These are phyloP conservation scores for Pseudonectria buxi DNA, from an alignment of 2,329 filamentous ascomycete species.

Conservation along the genomic window DNA sequence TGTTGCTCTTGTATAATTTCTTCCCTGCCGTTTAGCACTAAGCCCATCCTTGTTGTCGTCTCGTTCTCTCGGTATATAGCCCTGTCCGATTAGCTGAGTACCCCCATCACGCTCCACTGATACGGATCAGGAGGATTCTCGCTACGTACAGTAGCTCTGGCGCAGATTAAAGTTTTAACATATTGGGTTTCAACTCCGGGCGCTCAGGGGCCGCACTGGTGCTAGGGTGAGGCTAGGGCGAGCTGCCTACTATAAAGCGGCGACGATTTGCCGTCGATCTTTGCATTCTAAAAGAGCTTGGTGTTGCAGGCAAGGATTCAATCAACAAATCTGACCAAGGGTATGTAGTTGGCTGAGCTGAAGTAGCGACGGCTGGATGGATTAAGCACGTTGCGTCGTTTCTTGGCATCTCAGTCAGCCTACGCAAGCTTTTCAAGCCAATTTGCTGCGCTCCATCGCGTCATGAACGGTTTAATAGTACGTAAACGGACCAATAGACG, in stretches of 20 bases:
- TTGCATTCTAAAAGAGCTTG: neutral
- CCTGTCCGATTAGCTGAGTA: slow-evolving; percentile 1
- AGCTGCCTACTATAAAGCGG: slow-evolving; percentile 1
- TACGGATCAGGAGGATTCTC: slow-evolving; percentile 2
- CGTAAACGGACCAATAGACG: too few species aligned
- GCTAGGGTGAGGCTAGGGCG: neutral
- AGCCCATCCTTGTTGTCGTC: slow-evolving; percentile 7
- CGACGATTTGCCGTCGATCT: neutral
- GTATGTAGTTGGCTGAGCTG: too few species aligned
- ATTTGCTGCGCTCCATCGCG: too few species aligned
- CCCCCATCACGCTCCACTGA: slow-evolving; percentile 1
- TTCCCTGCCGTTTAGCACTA: too few species aligned
- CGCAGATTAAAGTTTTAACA: slow-evolving; percentile 7
- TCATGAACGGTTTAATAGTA: too few species aligned
- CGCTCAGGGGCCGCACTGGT: neutral
- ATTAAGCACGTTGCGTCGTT: too few species aligned
- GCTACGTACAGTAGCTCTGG: slow-evolving; percentile 2
- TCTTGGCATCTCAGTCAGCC: too few species aligned
- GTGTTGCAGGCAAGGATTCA: too few species aligned
- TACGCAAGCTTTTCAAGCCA: too few species aligned
- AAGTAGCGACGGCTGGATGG: too few species aligned
- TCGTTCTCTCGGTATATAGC: slow-evolving; percentile 9
- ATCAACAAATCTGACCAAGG: too few species aligned
- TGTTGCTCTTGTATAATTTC: slow-evolving; percentile 11
- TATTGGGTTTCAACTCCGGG: neutral